Percentiles rank a stretch among this genome's conserved stretches.
phyloP scores from a whole-genome alignment of 2,329 filamentous ascomycete species.

The Trichophyton verrucosum region DNA sequence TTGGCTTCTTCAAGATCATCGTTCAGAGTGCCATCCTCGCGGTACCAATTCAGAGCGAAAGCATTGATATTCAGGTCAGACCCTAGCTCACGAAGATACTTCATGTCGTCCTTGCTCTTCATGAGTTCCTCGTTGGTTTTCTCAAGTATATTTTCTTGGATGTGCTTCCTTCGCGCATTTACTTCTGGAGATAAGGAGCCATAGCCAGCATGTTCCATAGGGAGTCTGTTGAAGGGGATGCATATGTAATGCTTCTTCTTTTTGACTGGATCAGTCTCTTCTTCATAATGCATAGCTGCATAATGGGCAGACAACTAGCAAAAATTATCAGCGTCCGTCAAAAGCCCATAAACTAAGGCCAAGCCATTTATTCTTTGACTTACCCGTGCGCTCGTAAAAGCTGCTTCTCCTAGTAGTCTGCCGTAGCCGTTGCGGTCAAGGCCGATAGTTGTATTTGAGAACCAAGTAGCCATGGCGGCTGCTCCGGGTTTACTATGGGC shows the following conservation, averaged over 20 bases:
- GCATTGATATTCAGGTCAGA: too few relatives aligned
- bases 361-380: too few relatives aligned
- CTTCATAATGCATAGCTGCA: background rate
- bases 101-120: background rate
- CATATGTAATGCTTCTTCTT: background rate
- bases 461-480: background rate
- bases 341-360: too few relatives aligned
- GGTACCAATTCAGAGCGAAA: conserved; percentile 18
- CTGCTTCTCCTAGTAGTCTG: too few relatives aligned
- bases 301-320: background rate
- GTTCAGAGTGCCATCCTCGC: conserved; percentile 35
- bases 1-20: conserved; percentile 38
- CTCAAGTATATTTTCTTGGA: background rate
- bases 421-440: too few relatives aligned
- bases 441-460: background rate
- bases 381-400: too few relatives aligned
- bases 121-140: background rate
- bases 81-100: background rate
- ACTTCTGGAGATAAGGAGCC: background rate
- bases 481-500: background rate
- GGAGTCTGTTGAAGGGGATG: background rate
- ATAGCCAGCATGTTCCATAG: background rate
- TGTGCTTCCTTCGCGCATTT: background rate
- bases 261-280: background rate
- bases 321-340: too few relatives aligned